Conservation (phyloP, 306 rosid genomes). For the Quercus parvula region DNA sequence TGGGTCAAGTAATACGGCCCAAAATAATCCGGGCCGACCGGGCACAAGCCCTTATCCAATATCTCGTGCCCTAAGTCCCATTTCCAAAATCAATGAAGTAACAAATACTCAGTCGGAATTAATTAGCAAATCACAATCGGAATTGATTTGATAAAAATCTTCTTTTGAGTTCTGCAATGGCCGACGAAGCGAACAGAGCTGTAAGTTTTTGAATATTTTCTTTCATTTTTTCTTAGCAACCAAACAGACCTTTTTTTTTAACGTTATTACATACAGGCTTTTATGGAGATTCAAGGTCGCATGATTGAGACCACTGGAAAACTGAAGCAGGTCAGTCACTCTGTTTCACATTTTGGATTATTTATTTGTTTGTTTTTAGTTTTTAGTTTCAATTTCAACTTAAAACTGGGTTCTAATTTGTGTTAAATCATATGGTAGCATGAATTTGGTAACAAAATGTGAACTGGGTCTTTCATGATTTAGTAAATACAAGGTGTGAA, state of each 20-base stretch:
- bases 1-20: no score
- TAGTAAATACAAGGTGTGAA: no score
- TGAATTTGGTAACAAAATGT: not conserved
- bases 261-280: conserved; percentile 37
- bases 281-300: conserved; percentile 86
- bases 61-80: no score
- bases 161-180: conserved; percentile 38
- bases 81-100: no score
- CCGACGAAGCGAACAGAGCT: conserved; percentile 74
- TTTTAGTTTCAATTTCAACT: not conserved
- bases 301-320: conserved; percentile 82
- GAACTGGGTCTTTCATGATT: not conserved
- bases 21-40: no score
- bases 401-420: not conserved
- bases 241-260: not conserved
- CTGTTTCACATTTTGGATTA: not conserved
- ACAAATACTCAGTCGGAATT: no score
- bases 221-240: not conserved
- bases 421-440: not conserved
- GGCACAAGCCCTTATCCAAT: no score
- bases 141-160: not conserved
- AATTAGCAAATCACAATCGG: not conserved
- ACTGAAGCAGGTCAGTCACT: conserved; percentile 66
- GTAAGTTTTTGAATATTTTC: conserved; percentile 26
- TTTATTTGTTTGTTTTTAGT: not conserved